A percentile compares a stretch with the other conserved stretches of the same genome.
Evolutionary conservation across 108 stramenopile species (phyloP).

Genomic region (Conticribra guillardii): DNA sequence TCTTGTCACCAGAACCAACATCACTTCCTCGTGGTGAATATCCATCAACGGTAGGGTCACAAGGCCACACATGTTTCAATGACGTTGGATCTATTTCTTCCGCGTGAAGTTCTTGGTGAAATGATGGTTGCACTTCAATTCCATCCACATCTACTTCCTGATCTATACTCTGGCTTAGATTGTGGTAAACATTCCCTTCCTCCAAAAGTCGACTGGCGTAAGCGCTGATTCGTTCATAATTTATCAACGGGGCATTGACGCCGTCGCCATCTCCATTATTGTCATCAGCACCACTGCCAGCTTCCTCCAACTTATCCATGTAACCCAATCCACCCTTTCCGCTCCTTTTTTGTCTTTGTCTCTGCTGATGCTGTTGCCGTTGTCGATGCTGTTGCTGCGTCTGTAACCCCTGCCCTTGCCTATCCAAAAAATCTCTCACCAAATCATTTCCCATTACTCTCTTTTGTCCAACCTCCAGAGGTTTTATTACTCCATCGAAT

Average conservation of each 20-base stretch:
- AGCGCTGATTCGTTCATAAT: conserved; percentile 27
- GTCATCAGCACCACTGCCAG: too few species aligned
- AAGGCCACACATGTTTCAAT: conserved; percentile 15
- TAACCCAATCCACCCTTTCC: not conserved
- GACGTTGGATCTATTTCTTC: too few species aligned
- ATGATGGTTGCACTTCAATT: conserved; percentile 15
- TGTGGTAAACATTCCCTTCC: too few species aligned
- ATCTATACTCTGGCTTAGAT: conserved; percentile 15
- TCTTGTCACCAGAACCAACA: too few species aligned
- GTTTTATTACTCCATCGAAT: conserved; percentile 8
- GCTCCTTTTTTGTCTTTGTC: not conserved
- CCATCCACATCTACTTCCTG: conserved; percentile 3
- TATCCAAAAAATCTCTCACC: conserved; percentile 23
- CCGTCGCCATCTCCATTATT: too few species aligned
- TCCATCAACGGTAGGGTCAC: conserved; percentile 19
- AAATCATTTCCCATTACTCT: conserved; percentile 17
- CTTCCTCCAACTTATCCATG: conserved; percentile 4
- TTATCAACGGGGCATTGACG: too few species aligned
- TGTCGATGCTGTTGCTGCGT: not conserved
- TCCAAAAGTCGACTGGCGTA: conserved; percentile 30
- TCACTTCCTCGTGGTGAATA: conserved; percentile 5
- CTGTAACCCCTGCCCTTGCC: too few species aligned
- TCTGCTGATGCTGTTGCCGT: not conserved
- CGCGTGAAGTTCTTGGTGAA: too few species aligned
- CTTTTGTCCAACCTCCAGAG: conserved; percentile 12